phyloP scores from a whole-genome alignment of 1,284 basidiomycete genomes.

The Puccinia coronata region DNA sequence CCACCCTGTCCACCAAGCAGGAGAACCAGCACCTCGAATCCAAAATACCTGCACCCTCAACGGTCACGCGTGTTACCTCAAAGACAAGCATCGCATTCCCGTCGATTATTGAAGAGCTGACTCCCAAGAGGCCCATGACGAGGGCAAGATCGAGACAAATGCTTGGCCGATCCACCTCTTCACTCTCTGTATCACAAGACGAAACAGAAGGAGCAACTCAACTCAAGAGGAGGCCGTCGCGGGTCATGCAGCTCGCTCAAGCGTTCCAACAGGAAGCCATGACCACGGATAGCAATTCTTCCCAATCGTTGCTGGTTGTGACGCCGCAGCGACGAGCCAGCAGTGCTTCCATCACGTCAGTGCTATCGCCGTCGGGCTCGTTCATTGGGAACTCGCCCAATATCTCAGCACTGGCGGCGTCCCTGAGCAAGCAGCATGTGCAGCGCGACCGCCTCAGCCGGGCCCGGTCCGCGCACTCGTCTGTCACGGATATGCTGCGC shows the following conservation, averaged over 20 bases:
- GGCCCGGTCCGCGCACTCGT: background rate
- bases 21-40: background rate
- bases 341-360: background rate
- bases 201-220: background rate
- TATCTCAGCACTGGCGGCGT: slow-evolving; percentile 37
- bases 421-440: slow-evolving; percentile 32
- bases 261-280: slow-evolving; percentile 22
- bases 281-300: background rate
- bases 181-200: background rate
- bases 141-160: slow-evolving; percentile 36
- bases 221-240: slow-evolving; percentile 24
- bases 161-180: slow-evolving; percentile 6
- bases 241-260: slow-evolving; percentile 32
- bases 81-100: slow-evolving; percentile 15
- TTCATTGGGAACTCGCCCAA: slow-evolving; percentile 14
- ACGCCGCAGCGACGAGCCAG: slow-evolving; percentile 23
- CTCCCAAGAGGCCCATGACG: slow-evolving; percentile 22
- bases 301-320: background rate
- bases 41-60: background rate
- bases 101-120: slow-evolving; percentile 25
- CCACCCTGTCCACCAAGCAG: background rate
- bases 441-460: slow-evolving; percentile 17
- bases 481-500: slow-evolving; percentile 27
- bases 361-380: background rate
- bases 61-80: background rate